Evolutionary conservation across 331 rosid species (phyloP).

Genomic region (Cydonia oblonga): DNA sequence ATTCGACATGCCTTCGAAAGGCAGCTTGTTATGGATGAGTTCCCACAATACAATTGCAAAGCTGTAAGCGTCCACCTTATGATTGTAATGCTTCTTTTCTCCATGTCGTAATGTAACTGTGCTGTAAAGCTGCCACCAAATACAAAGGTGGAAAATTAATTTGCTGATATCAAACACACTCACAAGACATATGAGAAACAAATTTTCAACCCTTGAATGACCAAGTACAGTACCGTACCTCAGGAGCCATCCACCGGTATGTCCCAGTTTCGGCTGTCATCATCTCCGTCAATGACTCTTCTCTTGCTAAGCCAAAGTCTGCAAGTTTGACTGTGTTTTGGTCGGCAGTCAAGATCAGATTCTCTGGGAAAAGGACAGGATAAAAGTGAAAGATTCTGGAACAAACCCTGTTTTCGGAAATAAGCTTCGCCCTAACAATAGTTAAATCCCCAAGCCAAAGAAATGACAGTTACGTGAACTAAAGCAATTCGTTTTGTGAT

Average conservation of each 20-base stretch:
- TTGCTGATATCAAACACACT: constrained; percentile 3
- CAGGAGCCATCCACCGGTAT: constrained; percentile 98
- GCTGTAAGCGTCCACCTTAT: constrained; percentile 94
- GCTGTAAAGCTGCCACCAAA: constrained; percentile 75
- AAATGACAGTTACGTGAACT: neutral
- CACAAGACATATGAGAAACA: neutral
- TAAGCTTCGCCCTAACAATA: neutral
- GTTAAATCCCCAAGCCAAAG: neutral
- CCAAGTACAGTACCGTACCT: constrained; percentile 26
- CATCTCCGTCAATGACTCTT: constrained; percentile 91
- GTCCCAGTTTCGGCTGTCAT: constrained; percentile 99
- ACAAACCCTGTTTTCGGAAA: neutral
- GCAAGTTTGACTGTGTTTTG: constrained; percentile 78
- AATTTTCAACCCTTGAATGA: neutral
- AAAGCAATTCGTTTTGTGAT: neutral
- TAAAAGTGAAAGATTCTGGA: neutral
- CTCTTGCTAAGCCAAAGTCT: constrained; percentile 94
- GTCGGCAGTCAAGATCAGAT: constrained; percentile 76
- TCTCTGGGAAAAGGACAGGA: constrained; percentile 43
- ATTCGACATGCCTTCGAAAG: constrained; percentile 99
- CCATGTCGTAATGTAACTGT: constrained; percentile 92
- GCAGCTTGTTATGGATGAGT: constrained; percentile 79
- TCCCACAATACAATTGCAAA: constrained; percentile 96
- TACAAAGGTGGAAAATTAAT: constrained; percentile 8
- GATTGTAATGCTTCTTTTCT: constrained; percentile 93